Conservation (phyloP, 768 basidiomycete species). For the Leccinum incarnatum region DNA sequence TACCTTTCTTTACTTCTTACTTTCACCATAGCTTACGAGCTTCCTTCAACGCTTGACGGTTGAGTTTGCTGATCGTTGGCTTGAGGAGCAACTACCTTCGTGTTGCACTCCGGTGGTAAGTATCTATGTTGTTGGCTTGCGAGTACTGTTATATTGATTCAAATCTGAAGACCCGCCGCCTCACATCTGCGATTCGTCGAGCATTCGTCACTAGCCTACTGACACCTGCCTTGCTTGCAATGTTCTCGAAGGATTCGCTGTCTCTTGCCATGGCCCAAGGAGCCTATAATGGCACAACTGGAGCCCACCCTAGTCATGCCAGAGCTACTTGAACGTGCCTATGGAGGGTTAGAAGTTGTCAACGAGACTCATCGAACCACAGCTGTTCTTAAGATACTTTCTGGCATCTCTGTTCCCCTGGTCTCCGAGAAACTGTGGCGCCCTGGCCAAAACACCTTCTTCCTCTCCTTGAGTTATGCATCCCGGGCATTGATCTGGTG, state of each 20-base stretch:
- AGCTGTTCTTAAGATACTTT: slow-evolving; percentile 82
- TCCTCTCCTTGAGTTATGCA: slow-evolving; percentile 81
- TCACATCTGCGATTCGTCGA: slow-evolving; percentile 78
- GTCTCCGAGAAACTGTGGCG: slow-evolving; percentile 78
- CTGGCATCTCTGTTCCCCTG: slow-evolving; percentile 72
- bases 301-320: slow-evolving; percentile 89
- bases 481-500: slow-evolving; percentile 91
- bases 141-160: not conserved
- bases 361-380: slow-evolving; percentile 96
- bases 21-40: slow-evolving; percentile 56
- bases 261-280: slow-evolving; percentile 82
- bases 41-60: slow-evolving; percentile 74
- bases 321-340: slow-evolving; percentile 85
- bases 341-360: slow-evolving; percentile 86
- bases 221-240: slow-evolving; percentile 85
- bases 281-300: slow-evolving; percentile 67
- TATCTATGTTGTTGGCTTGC: not conserved
- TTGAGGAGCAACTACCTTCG: slow-evolving; percentile 69
- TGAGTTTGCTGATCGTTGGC: slow-evolving; percentile 78
- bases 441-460: slow-evolving; percentile 86
- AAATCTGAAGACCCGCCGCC: slow-evolving; percentile 55
- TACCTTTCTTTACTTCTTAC: slow-evolving; percentile 17
- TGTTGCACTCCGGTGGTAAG: slow-evolving; percentile 78
- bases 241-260: slow-evolving; percentile 84
- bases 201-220: slow-evolving; percentile 79